Percentiles rank a stretch among this genome's conserved stretches.
phyloP scores from a whole-genome alignment of 257 asterid species.

The Nicotiana tabacum region DNA sequence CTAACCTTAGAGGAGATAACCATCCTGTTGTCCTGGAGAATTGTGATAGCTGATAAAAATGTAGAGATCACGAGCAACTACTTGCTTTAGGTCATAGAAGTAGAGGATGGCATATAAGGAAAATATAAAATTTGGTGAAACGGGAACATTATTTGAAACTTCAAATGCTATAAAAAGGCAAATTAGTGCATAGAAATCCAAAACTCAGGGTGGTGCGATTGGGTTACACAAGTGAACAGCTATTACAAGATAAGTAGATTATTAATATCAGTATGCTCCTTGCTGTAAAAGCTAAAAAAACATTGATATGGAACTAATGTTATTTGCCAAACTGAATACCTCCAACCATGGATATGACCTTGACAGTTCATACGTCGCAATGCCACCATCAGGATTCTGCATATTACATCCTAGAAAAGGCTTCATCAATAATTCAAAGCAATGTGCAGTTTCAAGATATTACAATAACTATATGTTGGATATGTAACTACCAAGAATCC shows the following conservation, averaged over 20 bases:
- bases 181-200: neutral
- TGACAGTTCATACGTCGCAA: constrained; percentile 90
- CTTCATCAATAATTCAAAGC: neutral
- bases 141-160: neutral
- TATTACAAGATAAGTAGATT: neutral
- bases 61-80: neutral
- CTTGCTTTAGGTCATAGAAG: neutral
- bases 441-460: neutral
- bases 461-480: neutral
- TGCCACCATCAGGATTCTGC: constrained; percentile 79
- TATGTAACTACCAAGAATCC: neutral
- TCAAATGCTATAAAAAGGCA: neutral
- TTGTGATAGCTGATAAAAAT: neutral
- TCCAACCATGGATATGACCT: constrained; percentile 97
- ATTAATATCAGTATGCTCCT: neutral
- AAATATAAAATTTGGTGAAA: neutral
- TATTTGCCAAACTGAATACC: constrained; percentile 33
- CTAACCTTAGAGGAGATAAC: neutral
- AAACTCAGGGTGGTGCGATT: neutral
- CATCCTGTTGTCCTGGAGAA: neutral
- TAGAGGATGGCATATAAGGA: neutral
- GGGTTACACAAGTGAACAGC: neutral
- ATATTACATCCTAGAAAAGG: constrained; percentile 8
- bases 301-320: constrained; percentile 2
- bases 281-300: neutral